Evolutionary conservation across 1,139 yeast genomes (phyloP), one percentile per base, ranked within the genome.

Genomic region (Wickerhamiella infanticola): DNA sequence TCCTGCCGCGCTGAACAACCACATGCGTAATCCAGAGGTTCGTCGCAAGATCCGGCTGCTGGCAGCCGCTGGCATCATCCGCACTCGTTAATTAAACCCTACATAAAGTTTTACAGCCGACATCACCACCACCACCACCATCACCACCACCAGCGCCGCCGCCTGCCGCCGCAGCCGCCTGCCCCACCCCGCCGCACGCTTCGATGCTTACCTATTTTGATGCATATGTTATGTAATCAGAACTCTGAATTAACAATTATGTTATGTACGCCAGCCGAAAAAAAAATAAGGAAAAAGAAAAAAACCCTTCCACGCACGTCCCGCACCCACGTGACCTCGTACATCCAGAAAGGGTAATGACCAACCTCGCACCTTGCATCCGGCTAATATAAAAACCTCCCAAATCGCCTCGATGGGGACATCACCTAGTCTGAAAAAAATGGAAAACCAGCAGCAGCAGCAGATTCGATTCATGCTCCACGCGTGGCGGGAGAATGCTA

Each of bases 1-100:
- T 63, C 98, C 98, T 42, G 95, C 95, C 45, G 97, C 98, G 43
- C 74, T 93, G 56, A 93, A 84, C 63, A 97, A 90, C 57, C 98
- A 93, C 67, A 86, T 93, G 96, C 83, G 77, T 72, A 93, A 90
- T 67, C 97, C 98, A 36, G 94, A 79, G 53, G 86, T 93, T 46
- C 76, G 79, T 58, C 80, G 79, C 65, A 93, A 90, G 77, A 79
- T 93, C 59, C 82, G 83, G 63, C 75, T 83, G 60, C 75, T 93
- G 66, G 81, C 88, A 62, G 94, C 96, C 48, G 96, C 98, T 33
- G 99, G 99, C 62, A 85, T 93, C 49, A 88, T 93, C 61, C 82
- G 95, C 65, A 86, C 96, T 39, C 79, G 95, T 62, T 85, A 75
- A 63, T 3, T 4, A 7, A 29, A 18, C 2, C 18, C 18, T 18